Conservation (phyloP, 768 basidiomycete genomes). For the Chalciporus chontae region DNA sequence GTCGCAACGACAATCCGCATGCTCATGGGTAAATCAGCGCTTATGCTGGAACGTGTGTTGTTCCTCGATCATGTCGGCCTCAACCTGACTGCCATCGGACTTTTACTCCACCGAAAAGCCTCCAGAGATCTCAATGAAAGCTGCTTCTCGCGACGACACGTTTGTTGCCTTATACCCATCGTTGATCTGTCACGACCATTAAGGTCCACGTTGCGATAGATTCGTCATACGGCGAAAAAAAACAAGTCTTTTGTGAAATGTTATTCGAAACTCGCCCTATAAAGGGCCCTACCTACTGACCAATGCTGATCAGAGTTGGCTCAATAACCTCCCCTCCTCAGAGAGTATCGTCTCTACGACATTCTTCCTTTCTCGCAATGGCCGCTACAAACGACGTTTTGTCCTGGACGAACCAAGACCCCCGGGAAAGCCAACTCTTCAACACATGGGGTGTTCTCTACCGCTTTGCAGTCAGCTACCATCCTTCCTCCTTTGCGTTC, state of each 20-base stretch:
- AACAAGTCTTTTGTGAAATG: constrained; percentile 46
- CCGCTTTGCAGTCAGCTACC: constrained; percentile 63
- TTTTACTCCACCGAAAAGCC: constrained; percentile 70
- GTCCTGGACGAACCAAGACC: constrained; percentile 86
- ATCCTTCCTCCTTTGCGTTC: constrained; percentile 14
- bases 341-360: constrained; percentile 27
- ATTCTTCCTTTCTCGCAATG: constrained; percentile 42
- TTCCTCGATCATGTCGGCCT: constrained; percentile 64
- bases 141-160: constrained; percentile 69
- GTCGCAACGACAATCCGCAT: constrained; percentile 31
- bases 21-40: constrained; percentile 45
- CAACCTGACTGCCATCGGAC: constrained; percentile 53
- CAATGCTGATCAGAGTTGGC: constrained; percentile 21
- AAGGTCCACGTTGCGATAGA: constrained; percentile 71
- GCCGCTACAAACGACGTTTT: constrained; percentile 63
- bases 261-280: constrained; percentile 45
- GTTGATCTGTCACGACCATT: constrained; percentile 61
- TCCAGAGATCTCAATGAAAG: constrained; percentile 52
- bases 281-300: constrained; percentile 39
- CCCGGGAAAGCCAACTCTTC: constrained; percentile 79
- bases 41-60: constrained; percentile 60
- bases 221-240: constrained; percentile 50
- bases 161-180: constrained; percentile 61
- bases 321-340: constrained; percentile 29
- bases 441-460: constrained; percentile 79